Percentiles rank a stretch among this genome's conserved stretches.
phyloP scores from a whole-genome alignment of 2,329 filamentous ascomycete species.

The Fusarium sp. region DNA sequence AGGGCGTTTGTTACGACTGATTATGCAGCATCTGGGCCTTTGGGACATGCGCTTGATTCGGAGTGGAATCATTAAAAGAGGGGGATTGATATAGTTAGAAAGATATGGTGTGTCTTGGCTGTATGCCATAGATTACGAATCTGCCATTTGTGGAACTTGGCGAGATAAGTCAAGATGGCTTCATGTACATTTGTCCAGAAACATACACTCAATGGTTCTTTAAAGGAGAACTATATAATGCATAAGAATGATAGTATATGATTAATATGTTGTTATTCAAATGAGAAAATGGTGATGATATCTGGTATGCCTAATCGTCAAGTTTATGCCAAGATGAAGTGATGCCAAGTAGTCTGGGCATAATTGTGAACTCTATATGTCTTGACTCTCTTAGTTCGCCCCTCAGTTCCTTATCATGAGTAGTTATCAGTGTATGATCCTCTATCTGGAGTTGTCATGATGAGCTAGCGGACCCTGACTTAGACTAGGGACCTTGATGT shows the following conservation, averaged over 20 bases:
- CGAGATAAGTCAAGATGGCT: slow-evolving; percentile 1
- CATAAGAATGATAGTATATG: neutral
- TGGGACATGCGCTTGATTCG: slow-evolving; percentile 50
- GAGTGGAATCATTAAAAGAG: slow-evolving; percentile 44
- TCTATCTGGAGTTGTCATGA: slow-evolving; percentile 13
- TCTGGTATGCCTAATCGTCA: neutral
- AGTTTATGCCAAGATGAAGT: neutral
- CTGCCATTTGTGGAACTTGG: neutral
- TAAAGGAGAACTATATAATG: neutral
- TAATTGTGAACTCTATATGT: neutral
- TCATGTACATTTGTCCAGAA: neutral
- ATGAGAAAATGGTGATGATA: neutral
- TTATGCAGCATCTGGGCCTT: slow-evolving; percentile 51
- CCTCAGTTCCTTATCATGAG: neutral
- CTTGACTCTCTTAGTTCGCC: fast-evolving
- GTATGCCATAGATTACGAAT: slow-evolving; percentile 16
- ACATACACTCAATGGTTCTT: no score
- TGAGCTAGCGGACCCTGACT: slow-evolving; percentile 22
- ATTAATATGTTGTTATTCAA: neutral
- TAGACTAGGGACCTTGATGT: slow-evolving; percentile 33
- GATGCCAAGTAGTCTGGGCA: neutral
- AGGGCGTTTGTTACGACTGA: slow-evolving; percentile 54
- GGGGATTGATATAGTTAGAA: neutral
- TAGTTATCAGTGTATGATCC: neutral
- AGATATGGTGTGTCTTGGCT: neutral